Conservation (phyloP, 2,329 filamentous ascomycete genomes). For the Arthrinium puccinioides region DNA sequence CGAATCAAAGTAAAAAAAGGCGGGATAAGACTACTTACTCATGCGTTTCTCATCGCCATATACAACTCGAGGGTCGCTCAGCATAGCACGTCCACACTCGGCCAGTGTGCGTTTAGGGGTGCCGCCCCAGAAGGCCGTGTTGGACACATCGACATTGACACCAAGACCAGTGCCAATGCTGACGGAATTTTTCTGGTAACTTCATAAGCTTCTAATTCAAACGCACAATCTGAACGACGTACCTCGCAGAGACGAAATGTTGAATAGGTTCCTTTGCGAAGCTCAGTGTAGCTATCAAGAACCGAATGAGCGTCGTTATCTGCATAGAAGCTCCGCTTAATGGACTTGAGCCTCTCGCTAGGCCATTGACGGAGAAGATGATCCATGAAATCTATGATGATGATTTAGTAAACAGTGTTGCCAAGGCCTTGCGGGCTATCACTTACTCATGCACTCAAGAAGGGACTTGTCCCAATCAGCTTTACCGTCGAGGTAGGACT, state of each 20-base stretch:
- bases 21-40: slow-evolving; percentile 21
- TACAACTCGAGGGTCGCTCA: slow-evolving; percentile 15
- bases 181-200: background rate
- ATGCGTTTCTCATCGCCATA: slow-evolving; percentile 15
- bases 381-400: slow-evolving; percentile 64
- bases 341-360: slow-evolving; percentile 55
- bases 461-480: slow-evolving; percentile 58
- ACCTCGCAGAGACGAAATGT: slow-evolving; percentile 70
- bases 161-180: slow-evolving; percentile 60
- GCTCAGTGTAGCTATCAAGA: slow-evolving; percentile 63
- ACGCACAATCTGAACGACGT: slow-evolving; percentile 8
- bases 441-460: slow-evolving; percentile 68
- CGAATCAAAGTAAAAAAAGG: background rate
- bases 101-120: slow-evolving; percentile 31
- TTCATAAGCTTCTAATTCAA: too few species aligned
- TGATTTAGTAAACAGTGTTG: slow-evolving; percentile 4
- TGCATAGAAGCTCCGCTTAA: slow-evolving; percentile 81
- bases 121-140: slow-evolving; percentile 75
- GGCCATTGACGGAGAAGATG: slow-evolving; percentile 81
- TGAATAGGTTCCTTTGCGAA: slow-evolving; percentile 84
- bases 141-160: slow-evolving; percentile 86
- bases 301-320: slow-evolving; percentile 36
- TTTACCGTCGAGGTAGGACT: slow-evolving; percentile 56
- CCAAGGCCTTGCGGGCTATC: background rate
- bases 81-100: slow-evolving; percentile 21